Conservation (phyloP, 441 rosid species). For the Bruguiera hainesii region DNA sequence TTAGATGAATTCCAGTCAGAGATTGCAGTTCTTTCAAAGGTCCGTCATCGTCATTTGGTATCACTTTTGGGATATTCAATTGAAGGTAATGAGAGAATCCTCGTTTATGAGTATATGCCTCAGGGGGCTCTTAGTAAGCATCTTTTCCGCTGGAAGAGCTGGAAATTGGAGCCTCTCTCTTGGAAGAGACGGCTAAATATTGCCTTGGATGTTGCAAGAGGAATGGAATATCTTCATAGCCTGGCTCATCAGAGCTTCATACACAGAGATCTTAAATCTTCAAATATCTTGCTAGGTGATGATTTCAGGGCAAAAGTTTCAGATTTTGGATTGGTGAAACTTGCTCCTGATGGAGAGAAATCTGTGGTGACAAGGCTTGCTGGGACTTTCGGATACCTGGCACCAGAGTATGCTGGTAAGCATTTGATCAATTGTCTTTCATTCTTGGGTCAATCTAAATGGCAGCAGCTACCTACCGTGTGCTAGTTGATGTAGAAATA, state of each 20-base stretch:
- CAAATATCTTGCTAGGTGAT: constrained; percentile 71
- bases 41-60: constrained; percentile 72
- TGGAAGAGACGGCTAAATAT: constrained; percentile 68
- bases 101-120: constrained; percentile 72
- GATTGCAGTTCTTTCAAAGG: constrained; percentile 71
- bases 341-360: constrained; percentile 68
- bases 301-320: constrained; percentile 75
- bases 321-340: constrained; percentile 75
- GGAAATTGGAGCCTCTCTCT: constrained; percentile 58
- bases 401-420: constrained; percentile 83
- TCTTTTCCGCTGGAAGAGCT: constrained; percentile 67
- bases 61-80: constrained; percentile 63
- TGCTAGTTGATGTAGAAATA: not conserved
- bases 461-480: not conserved
- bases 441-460: not conserved
- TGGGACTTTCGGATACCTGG: constrained; percentile 78
- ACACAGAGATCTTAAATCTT: constrained; percentile 78
- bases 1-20: constrained; percentile 65
- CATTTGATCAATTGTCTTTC: constrained; percentile 2
- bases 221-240: constrained; percentile 71
- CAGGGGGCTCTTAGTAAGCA: constrained; percentile 77
- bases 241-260: constrained; percentile 75
- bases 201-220: constrained; percentile 78
- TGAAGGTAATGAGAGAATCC: constrained; percentile 61
- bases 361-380: constrained; percentile 70